Conservation (phyloP, 2,329 filamentous ascomycete species). For the Xylaria sp. region DNA sequence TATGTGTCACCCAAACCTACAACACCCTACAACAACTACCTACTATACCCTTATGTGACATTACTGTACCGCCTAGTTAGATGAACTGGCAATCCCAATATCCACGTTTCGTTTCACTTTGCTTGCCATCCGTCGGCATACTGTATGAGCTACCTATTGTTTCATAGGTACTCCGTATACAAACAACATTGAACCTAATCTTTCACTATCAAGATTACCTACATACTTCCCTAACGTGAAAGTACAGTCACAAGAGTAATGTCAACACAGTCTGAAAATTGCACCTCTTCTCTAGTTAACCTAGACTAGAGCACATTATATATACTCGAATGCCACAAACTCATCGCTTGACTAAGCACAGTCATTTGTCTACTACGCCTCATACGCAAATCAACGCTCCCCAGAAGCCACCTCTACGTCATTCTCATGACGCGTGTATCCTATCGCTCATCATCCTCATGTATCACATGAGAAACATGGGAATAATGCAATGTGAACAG, state of each 20-base stretch:
- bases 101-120: background rate
- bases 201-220: background rate
- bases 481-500: background rate
- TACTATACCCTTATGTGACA: too few relatives aligned
- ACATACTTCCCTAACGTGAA: background rate
- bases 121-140: background rate
- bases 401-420: slow-evolving; percentile 1
- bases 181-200: too few relatives aligned
- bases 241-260: background rate
- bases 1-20: background rate
- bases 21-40: too few relatives aligned
- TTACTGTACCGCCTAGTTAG: too few relatives aligned
- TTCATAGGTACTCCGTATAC: too few relatives aligned
- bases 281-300: background rate
- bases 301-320: slow-evolving; percentile 3
- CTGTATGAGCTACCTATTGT: background rate
- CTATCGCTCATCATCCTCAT: slow-evolving; percentile 21
- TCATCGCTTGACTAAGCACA: slow-evolving; percentile 7
- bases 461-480: slow-evolving; percentile 18
- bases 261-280: background rate
- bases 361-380: background rate
- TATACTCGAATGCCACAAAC: slow-evolving; percentile 9
- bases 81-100: background rate
- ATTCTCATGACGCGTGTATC: slow-evolving; percentile 21
- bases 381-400: slow-evolving; percentile 19